A percentile compares a stretch with the other conserved stretches of the same genome.
phyloP scores from a whole-genome alignment of 176 grass and related monocot genomes.

The Carex cristatella region DNA sequence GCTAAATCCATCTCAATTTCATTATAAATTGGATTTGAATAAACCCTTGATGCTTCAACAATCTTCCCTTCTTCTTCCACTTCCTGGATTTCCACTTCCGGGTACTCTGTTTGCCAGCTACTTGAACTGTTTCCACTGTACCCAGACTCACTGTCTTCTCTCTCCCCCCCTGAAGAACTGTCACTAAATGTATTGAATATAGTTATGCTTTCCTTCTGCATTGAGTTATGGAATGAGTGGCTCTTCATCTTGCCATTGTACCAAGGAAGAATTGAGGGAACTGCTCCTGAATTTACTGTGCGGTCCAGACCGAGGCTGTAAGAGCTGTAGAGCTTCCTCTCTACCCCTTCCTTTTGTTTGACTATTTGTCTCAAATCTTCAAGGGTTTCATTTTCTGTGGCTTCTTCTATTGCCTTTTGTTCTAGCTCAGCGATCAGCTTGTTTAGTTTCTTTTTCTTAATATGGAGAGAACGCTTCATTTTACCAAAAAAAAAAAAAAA shows the following conservation, averaged over 20 bases:
- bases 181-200: constrained; percentile 44
- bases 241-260: constrained; percentile 52
- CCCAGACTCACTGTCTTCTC: constrained; percentile 27
- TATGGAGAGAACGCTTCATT: constrained; percentile 61
- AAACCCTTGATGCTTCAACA: constrained; percentile 9
- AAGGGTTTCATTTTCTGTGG: constrained; percentile 37
- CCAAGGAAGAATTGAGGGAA: constrained; percentile 45
- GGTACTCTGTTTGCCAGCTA: constrained; percentile 26
- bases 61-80: constrained; percentile 28
- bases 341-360: constrained; percentile 57
- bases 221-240: constrained; percentile 55
- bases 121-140: constrained; percentile 21
- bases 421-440: constrained; percentile 66
- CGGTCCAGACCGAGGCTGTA: constrained; percentile 63
- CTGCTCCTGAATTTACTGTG: constrained; percentile 6
- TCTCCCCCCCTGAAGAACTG: constrained; percentile 34
- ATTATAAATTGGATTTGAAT: constrained; percentile 27
- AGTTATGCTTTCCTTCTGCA: constrained; percentile 37
- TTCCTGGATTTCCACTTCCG: constrained; percentile 6
- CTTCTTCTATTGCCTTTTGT: constrained; percentile 38
- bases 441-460: constrained; percentile 42
- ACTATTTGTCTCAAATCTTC: constrained; percentile 60
- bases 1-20: constrained; percentile 16
- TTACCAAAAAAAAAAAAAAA: background rate
- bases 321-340: constrained; percentile 46